Conservation (phyloP, 495 filamentous ascomycete genomes). For the Choiromyces venosus region DNA sequence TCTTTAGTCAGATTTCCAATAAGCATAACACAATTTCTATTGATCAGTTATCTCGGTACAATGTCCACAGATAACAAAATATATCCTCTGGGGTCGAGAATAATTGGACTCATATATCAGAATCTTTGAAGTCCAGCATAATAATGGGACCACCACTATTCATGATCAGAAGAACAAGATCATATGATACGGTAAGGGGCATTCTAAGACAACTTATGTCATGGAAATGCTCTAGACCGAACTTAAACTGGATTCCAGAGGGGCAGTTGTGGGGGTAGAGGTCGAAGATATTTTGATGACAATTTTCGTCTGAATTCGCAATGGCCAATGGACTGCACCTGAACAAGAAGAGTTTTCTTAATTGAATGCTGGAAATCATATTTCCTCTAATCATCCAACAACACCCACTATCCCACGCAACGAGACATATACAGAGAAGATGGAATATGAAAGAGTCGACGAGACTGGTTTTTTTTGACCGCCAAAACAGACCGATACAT, state of each 20-base stretch:
- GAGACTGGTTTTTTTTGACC: slow-evolving; percentile 12
- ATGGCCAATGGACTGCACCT: slow-evolving; percentile 32
- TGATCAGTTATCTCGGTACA: not conserved
- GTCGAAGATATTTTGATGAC: not conserved
- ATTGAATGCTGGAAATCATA: not conserved
- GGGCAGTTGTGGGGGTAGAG: not conserved
- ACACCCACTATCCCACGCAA: slow-evolving; percentile 7
- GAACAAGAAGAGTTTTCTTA: slow-evolving; percentile 20
- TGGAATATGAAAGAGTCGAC: slow-evolving; percentile 33
- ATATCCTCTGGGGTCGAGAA: not conserved
- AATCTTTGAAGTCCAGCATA: not conserved
- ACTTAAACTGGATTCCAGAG: not conserved
- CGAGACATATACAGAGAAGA: slow-evolving; percentile 33
- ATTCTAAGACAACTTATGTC: not conserved
- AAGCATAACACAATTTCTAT: not conserved
- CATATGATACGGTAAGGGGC: not conserved
- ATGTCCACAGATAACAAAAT: not conserved
- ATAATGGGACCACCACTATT: not conserved
- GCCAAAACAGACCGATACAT: slow-evolving; percentile 15
- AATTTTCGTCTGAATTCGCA: not conserved
- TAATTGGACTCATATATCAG: not conserved
- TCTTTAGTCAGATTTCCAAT: not conserved
- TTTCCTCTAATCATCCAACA: slow-evolving; percentile 10
- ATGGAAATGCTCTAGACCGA: not conserved
- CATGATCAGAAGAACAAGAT: not conserved